phyloP scores from a whole-genome alignment of 169 alveolate genomes.

The Cryptosporidium sp. region DNA sequence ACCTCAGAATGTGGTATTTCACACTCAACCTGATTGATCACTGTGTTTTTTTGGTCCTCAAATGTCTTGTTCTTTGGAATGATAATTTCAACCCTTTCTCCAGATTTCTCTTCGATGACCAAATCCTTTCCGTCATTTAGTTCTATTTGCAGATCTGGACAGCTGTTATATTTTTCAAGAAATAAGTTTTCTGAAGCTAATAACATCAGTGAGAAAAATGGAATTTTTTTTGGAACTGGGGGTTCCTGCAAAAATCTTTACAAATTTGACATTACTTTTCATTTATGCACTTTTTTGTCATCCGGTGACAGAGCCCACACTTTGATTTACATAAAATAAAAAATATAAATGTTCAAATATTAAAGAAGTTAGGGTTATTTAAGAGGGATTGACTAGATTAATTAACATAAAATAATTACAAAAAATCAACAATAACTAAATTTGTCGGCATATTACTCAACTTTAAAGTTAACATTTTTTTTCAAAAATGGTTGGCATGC shows the following conservation, averaged over 20 bases:
- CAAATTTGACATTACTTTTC: conserved; percentile 28
- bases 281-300: conserved; percentile 29
- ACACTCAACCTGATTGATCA: neutral
- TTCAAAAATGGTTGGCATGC: neutral
- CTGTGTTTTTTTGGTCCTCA: neutral
- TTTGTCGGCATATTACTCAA: neutral
- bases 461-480: neutral
- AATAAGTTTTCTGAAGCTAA: neutral
- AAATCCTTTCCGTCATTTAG: neutral
- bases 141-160: neutral
- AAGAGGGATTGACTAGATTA: neutral
- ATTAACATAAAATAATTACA: neutral
- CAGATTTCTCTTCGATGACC: conserved; percentile 1
- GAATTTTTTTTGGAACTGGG: conserved; percentile 1
- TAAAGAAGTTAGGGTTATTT: neutral
- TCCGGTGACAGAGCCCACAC: conserved; percentile 51
- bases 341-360: neutral
- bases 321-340: neutral
- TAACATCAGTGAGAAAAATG: neutral
- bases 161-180: neutral
- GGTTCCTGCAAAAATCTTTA: neutral
- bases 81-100: neutral
- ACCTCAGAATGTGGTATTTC: neutral
- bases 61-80: neutral
- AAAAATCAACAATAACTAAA: neutral